These are phyloP conservation scores for Auricularia auricula-judae DNA, from an alignment of 768 basidiomycete genomes.

Conservation along the genomic window DNA sequence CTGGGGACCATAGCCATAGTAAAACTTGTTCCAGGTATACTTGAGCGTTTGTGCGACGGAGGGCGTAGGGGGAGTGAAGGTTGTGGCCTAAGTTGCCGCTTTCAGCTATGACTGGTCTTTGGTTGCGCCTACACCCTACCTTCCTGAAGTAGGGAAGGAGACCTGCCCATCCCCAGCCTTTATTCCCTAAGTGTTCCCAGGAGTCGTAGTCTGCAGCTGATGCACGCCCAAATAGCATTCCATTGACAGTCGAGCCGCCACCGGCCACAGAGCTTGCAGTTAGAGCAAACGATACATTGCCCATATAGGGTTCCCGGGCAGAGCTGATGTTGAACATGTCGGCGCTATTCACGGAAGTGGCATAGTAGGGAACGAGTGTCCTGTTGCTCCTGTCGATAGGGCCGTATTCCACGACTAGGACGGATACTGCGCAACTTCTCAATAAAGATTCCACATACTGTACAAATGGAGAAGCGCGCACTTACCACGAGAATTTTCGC, in stretches of 20 bases:
- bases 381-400: background rate
- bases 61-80: background rate
- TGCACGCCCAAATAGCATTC: constrained; percentile 7
- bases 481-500: background rate
- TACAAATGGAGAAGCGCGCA: too few relatives aligned
- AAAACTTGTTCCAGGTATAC: background rate
- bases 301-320: background rate
- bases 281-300: background rate
- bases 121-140: background rate
- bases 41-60: background rate
- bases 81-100: background rate
- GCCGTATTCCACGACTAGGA: background rate
- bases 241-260: background rate
- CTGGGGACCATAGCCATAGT: background rate
- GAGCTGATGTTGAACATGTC: too few relatives aligned
- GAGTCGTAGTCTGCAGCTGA: constrained; percentile 10
- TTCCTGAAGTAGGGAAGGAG: constrained; percentile 19
- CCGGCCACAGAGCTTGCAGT: background rate
- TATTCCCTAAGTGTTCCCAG: constrained; percentile 16
- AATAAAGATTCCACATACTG: too few relatives aligned
- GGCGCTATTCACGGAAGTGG: too few relatives aligned
- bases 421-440: background rate
- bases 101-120: background rate
- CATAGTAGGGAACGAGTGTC: too few relatives aligned
- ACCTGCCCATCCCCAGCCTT: constrained; percentile 20